Evolutionary conservation across 2,329 filamentous ascomycete genomes (phyloP).

Genomic region (Exophiala aquamarina): DNA sequence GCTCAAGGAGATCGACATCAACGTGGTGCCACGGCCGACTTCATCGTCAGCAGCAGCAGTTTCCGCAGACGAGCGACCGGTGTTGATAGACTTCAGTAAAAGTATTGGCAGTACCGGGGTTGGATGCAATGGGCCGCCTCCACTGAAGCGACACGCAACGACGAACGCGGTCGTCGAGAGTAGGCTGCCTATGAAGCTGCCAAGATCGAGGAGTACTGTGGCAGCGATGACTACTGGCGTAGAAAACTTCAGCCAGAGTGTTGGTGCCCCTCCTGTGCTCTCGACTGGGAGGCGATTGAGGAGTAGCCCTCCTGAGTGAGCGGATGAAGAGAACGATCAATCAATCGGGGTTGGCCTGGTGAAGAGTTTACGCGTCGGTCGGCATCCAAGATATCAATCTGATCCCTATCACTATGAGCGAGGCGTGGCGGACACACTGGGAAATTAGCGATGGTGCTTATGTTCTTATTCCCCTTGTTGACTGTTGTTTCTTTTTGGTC

Average conservation of each 20-base stretch:
- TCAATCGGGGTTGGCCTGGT: too few relatives aligned
- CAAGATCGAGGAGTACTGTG: constrained; percentile 15
- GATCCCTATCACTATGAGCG: too few relatives aligned
- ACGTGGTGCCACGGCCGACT: constrained; percentile 36
- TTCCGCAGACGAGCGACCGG: constrained; percentile 24
- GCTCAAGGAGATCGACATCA: constrained; percentile 54
- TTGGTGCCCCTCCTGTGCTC: constrained; percentile 22
- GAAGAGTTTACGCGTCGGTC: too few relatives aligned
- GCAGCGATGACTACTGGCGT: constrained; percentile 10
- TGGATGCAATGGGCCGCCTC: constrained; percentile 14
- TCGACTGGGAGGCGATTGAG: constrained; percentile 36
- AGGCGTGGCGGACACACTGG: too few relatives aligned
- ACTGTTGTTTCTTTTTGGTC: too few relatives aligned
- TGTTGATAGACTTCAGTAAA: constrained; percentile 25
- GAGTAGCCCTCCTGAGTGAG: constrained; percentile 31
- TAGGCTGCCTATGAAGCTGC: constrained; percentile 14
- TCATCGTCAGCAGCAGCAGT: constrained; percentile 14
- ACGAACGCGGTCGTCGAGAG: constrained; percentile 24
- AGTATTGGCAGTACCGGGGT: constrained; percentile 17
- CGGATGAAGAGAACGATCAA: too few relatives aligned
- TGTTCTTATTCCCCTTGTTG: too few relatives aligned
- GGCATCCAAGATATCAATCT: too few relatives aligned
- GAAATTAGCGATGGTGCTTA: too few relatives aligned
- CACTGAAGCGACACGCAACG: constrained; percentile 25
- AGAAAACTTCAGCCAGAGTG: constrained; percentile 30